Evolutionary conservation across 805 yeast genomes (phyloP).

Genomic region (Lachancea sp.): DNA sequence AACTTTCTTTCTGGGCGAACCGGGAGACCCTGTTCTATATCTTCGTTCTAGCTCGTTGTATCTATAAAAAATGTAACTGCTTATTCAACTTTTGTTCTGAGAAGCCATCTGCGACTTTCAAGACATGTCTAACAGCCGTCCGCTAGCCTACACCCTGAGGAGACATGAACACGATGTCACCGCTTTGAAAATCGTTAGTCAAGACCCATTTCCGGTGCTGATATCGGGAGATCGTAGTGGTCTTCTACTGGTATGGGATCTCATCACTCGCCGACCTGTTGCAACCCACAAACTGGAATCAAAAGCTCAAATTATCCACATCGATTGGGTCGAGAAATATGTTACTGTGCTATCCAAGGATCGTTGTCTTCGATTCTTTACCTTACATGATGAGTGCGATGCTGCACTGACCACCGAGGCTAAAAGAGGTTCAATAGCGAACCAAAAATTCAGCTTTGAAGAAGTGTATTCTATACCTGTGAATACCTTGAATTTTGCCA

Average conservation of each 20-base stretch:
- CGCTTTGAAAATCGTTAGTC: slow-evolving; percentile 7
- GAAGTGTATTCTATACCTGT: slow-evolving; percentile 24
- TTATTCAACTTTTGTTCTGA: neutral
- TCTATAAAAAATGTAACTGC: neutral
- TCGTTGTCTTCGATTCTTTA: slow-evolving; percentile 20
- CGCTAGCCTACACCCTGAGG: slow-evolving; percentile 14
- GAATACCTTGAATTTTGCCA: slow-evolving; percentile 31
- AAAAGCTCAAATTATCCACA: slow-evolving; percentile 15
- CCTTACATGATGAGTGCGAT: neutral
- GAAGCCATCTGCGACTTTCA: neutral
- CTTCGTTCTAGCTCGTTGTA: neutral
- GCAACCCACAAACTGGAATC: slow-evolving; percentile 6
- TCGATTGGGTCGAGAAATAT: slow-evolving; percentile 12
- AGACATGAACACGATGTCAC: slow-evolving; percentile 19
- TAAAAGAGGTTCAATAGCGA: neutral
- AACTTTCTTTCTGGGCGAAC: neutral
- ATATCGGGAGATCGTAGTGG: slow-evolving; percentile 28
- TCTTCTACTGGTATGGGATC: slow-evolving; percentile 22
- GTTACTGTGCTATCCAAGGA: slow-evolving; percentile 23
- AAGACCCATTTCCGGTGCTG: slow-evolving; percentile 12
- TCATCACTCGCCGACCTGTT: slow-evolving; percentile 25
- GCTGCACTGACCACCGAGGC: neutral
- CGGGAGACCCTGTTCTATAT: neutral
- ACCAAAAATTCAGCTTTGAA: neutral
- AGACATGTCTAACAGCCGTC: neutral